Percentiles rank a stretch among this genome's conserved stretches.
Conservation (phyloP, 2,329 filamentous ascomycete species). For the Peltaster fructicola region DNA sequence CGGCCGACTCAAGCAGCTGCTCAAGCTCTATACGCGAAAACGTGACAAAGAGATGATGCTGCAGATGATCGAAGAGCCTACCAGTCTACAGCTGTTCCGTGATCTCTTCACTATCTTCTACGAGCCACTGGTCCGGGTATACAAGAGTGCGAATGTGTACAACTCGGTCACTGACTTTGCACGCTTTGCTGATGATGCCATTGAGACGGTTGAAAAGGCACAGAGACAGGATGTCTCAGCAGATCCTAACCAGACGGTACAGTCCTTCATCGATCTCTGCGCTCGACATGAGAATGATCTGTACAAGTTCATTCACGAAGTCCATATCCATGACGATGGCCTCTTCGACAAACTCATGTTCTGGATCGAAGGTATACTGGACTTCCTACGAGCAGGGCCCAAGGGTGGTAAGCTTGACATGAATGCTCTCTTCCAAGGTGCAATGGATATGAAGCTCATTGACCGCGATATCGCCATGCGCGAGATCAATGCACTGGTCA, state of each 20-base stretch:
- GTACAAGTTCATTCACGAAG: slow-evolving; percentile 97
- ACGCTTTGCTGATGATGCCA: slow-evolving; percentile 80
- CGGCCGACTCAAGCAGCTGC: slow-evolving; percentile 80
- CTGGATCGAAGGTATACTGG: slow-evolving; percentile 90
- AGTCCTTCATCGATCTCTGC: slow-evolving; percentile 94
- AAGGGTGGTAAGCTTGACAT: slow-evolving; percentile 77
- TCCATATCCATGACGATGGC: slow-evolving; percentile 90
- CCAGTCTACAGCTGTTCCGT: slow-evolving; percentile 88
- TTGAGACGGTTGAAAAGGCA: slow-evolving; percentile 54
- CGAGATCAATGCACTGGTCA: slow-evolving; percentile 73
- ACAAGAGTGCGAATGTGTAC: slow-evolving; percentile 98
- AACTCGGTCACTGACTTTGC: slow-evolving; percentile 94
- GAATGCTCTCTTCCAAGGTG: slow-evolving; percentile 79
- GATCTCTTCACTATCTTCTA: slow-evolving; percentile 98
- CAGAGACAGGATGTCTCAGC: slow-evolving; percentile 68
- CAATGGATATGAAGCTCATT: slow-evolving; percentile 46
- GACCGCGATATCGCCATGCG: slow-evolving; percentile 53
- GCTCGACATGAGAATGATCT: slow-evolving; percentile 90
- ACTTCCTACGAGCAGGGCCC: slow-evolving; percentile 73
- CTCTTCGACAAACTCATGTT: slow-evolving; percentile 92
- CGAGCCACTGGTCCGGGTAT: slow-evolving; percentile 87
- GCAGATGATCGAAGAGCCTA: slow-evolving; percentile 82
- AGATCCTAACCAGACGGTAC: slow-evolving; percentile 94
- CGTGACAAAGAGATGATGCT: slow-evolving; percentile 97
- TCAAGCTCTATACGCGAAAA: slow-evolving; percentile 81